Base-by-base conservation (phyloP, 139 green algal genomes). In the Chara braunii region DNA sequence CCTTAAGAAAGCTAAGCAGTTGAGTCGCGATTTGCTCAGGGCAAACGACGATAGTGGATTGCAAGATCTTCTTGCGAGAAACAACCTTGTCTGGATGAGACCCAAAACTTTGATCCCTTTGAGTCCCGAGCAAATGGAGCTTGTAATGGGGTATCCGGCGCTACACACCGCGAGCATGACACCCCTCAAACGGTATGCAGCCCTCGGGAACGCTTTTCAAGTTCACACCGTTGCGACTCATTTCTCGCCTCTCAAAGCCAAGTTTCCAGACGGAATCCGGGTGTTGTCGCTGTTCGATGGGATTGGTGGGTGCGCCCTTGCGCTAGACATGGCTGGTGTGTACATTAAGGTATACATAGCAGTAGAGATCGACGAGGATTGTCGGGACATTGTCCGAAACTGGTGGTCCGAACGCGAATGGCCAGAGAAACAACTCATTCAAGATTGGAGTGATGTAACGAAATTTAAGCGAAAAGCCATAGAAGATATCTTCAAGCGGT, bases 271-370 rank as follows among this genome's bases (percentile, higher is more conserved):
- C 29, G 60, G 42, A 6, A 68, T 69, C 43, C 31, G 30, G 36
- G 9, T 69, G 43, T 28, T 69, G 28, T 68, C 60, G 42, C 6
- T 44, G n/a, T 69, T 69, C 7, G 45, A 26, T 4, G 60, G 60
- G 7, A 69, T 69, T 23, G 43, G 43, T 3, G 60, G 60, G 35
- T 26, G 28, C 30, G 14, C 12, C 22, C 44, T 69, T 7, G 60
- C 60, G 11, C 50, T 69, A 34, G 5, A 31, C 8, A 3, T 2
- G 30, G 12, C 9, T 24, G 60, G 60, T 22, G 35, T 69, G 8
- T 64, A 3, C 26, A 68, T 69, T 9, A 22, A 68, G 28, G 43
- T 2, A 28, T 26, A 37, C 7, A 30, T 69, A 4, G 35, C n/a
- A 22, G 7, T 69, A 5, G 60, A 69, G 43, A 69, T 65, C 3